Conservation (phyloP, 106 monocot species). For the Agapanthus africanus region DNA sequence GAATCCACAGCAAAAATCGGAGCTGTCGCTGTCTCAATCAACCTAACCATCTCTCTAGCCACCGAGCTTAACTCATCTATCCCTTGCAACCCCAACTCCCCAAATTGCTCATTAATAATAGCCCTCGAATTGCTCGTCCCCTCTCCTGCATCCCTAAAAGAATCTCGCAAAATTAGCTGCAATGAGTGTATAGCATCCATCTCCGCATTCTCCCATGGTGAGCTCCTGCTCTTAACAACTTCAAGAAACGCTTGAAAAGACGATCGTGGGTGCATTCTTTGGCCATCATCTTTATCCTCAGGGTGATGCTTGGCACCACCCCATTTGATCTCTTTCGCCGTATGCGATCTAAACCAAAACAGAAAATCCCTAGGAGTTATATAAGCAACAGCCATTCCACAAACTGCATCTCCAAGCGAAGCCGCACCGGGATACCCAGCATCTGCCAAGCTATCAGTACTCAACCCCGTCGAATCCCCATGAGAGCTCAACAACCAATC, state of each 20-base stretch:
- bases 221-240: constrained; percentile 84
- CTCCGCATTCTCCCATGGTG: constrained; percentile 94
- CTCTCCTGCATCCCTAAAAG: constrained; percentile 54
- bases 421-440: constrained; percentile 72
- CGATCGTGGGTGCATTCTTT: constrained; percentile 82
- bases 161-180: constrained; percentile 87
- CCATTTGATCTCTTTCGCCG: constrained; percentile 95
- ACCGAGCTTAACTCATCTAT: constrained; percentile 89
- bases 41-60: constrained; percentile 91
- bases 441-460: constrained; percentile 86
- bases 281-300: constrained; percentile 87
- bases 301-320: constrained; percentile 97
- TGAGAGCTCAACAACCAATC: constrained; percentile 61
- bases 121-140: constrained; percentile 47
- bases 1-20: constrained; percentile 88
- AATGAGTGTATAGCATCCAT: constrained; percentile 95
- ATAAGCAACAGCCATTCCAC: constrained; percentile 86
- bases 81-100: constrained; percentile 64
- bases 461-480: constrained; percentile 78
- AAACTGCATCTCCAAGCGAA: constrained; percentile 71
- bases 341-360: constrained; percentile 94
- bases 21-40: constrained; percentile 90
- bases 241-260: constrained; percentile 93
- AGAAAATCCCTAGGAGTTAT: constrained; percentile 71
- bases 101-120: constrained; percentile 31